Evolutionary conservation across 2,329 filamentous ascomycete genomes (phyloP), one percentile per base, ranked within the genome.

Genomic region (Pseudocercospora macadamiae): DNA sequence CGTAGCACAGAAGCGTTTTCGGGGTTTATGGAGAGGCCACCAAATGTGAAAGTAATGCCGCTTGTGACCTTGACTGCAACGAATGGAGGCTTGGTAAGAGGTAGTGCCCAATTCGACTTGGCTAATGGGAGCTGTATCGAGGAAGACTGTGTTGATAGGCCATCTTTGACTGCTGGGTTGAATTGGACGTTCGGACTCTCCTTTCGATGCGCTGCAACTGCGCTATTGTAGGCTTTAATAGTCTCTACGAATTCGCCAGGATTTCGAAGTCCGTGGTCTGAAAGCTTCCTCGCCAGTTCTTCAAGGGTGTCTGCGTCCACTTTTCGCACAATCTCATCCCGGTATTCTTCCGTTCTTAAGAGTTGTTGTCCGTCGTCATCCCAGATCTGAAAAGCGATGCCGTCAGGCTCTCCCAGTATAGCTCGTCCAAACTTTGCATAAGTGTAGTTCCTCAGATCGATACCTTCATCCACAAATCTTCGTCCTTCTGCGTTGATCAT

Each of bases 21-120:
- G 0, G 83, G 78, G 49, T 84, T 78, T 1, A 86, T 80, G 4
- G 79, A 77, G 5, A 89, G 71, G 0, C 87, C 86, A 1, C 86
- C 87, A 73, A 89, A 89, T 0, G 86, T 89, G 64, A 89, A 89
- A 0, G 86, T 89, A 14, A 89, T 80, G 1, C 87, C 87, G 45
- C 84, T 85, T 3, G 82, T 83, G 2, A 89, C 85, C 63, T 84
- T 83, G 45, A 89, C 82, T 1, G 86, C 86, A 21, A 86, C 71
- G 65, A 85, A 89, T 0, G 86, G 86, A 0, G 76, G 75, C 61
- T 82, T 70, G 34, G 81, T 77, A 6, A 89, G 65, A 0, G 86
- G 80, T 4, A 85, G 64, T 0, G 86, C 86, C 87, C 86, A 89
- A 63, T 89, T 89, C 0, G 84, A 82, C 73, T 89, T 90, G 0